A percentile compares a stretch with the other conserved stretches of the same genome.
These are phyloP conservation scores for Tillandsia leiboldiana DNA, from an alignment of 176 grass and related monocot genomes.

Conservation along the genomic window DNA sequence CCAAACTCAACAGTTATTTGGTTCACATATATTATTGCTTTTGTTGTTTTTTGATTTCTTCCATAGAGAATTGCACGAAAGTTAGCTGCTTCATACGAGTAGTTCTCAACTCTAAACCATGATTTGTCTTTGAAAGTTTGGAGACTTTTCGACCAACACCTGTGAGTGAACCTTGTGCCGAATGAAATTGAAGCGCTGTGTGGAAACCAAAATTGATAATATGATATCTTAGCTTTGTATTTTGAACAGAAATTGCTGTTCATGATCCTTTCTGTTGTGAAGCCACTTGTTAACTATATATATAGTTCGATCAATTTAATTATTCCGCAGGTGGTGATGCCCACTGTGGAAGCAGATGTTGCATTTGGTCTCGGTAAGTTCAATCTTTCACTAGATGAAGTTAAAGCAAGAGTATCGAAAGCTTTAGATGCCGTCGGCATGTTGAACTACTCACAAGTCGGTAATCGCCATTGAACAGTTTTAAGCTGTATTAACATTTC, in stretches of 20 bases:
- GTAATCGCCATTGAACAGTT: slow-evolving; percentile 20
- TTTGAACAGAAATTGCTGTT: not conserved
- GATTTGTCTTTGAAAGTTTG: no score
- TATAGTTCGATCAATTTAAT: not conserved
- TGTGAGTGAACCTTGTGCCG: no score
- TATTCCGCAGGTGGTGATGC: slow-evolving; percentile 71
- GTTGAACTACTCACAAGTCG: slow-evolving; percentile 80
- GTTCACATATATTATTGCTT: no score
- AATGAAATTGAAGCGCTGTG: no score
- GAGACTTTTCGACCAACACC: no score
- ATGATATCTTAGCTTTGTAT: no score
- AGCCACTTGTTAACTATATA: not conserved
- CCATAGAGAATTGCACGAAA: no score
- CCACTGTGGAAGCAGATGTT: slow-evolving; percentile 80
- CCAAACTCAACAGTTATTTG: no score
- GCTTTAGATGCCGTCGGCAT: slow-evolving; percentile 66
- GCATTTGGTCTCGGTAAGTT: slow-evolving; percentile 97
- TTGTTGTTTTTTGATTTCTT: no score
- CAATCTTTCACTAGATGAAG: slow-evolving; percentile 59
- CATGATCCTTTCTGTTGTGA: not conserved
- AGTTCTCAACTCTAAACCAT: no score
- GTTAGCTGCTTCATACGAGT: no score
- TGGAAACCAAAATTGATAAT: no score
- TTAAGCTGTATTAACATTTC: not conserved
- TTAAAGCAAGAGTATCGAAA: slow-evolving; percentile 66